phyloP scores from a whole-genome alignment of 306 rosid genomes.

The Cyclanthera cordifolia region DNA sequence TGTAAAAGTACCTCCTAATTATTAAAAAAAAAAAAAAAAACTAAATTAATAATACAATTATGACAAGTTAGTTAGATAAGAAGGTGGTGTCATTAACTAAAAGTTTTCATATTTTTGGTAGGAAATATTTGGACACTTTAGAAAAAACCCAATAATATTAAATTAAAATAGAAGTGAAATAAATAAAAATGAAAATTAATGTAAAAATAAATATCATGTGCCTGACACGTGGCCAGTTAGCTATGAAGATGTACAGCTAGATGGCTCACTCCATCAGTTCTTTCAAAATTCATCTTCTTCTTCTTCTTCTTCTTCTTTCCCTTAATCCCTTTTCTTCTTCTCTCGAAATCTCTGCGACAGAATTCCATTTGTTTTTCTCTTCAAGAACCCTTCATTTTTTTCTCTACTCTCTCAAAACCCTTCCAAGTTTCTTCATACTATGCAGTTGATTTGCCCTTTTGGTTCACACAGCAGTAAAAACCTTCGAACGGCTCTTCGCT shows the following conservation, averaged over 20 bases:
- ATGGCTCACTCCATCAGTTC: constrained; percentile 13
- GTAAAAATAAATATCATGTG: constrained; percentile 8
- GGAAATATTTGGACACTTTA: constrained; percentile 3
- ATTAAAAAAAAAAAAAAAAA: neutral
- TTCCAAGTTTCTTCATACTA: neutral
- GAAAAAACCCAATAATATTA: neutral
- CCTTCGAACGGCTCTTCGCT: neutral
- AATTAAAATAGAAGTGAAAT: neutral
- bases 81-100: constrained; percentile 1
- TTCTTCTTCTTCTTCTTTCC: neutral
- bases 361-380: neutral
- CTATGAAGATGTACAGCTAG: constrained; percentile 15
- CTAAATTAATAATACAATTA: neutral
- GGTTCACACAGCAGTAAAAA: neutral
- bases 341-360: constrained; percentile 7
- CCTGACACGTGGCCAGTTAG: constrained; percentile 13
- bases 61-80: neutral
- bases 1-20: too few relatives aligned
- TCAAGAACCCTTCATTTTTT: neutral
- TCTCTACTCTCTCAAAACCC: neutral
- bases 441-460: neutral
- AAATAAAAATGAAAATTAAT: neutral
- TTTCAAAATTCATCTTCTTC: constrained; percentile 5
- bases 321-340: neutral
- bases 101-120: neutral